Percentiles rank a stretch among this genome's conserved stretches.
Conservation (phyloP, 495 filamentous ascomycete species). For the Alectoria sarmentosa region DNA sequence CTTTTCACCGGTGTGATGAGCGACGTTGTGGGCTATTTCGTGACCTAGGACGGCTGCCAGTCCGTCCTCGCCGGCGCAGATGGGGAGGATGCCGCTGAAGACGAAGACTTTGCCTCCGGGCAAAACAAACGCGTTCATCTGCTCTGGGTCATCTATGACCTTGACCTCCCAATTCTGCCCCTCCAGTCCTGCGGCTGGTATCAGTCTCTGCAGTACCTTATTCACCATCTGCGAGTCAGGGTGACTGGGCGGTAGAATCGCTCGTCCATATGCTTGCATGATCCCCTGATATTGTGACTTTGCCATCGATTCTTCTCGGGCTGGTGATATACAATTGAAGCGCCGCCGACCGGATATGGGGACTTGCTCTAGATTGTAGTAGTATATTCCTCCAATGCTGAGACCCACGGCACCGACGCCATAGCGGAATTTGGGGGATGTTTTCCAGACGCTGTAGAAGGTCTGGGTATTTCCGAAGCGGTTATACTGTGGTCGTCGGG, state of each 20-base stretch:
- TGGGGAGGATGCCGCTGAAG: constrained; percentile 70
- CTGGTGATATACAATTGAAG: constrained; percentile 66
- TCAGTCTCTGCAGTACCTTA: constrained; percentile 61
- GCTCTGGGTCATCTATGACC: constrained; percentile 64
- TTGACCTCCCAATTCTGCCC: constrained; percentile 71
- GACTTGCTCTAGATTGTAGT: constrained; percentile 68
- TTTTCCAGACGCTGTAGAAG: constrained; percentile 17
- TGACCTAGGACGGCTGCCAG: constrained; percentile 83
- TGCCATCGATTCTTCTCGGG: constrained; percentile 48
- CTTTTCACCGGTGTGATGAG: constrained; percentile 69
- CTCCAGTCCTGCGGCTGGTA: constrained; percentile 59
- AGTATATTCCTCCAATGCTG: constrained; percentile 50
- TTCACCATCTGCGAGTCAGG: constrained; percentile 49
- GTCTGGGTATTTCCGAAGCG: constrained; percentile 17
- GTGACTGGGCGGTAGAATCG: constrained; percentile 47
- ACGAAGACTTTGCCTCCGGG: constrained; percentile 95
- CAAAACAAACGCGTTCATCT: constrained; percentile 80
- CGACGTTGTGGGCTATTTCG: constrained; percentile 90
- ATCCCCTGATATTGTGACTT: constrained; percentile 45
- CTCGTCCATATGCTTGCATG: constrained; percentile 39
- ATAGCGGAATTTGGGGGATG: constrained; percentile 18
- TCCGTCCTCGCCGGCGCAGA: constrained; percentile 65
- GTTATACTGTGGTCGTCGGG: constrained; percentile 19
- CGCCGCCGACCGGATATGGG: constrained; percentile 69
- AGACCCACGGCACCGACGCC: constrained; percentile 24